Base-by-base conservation (phyloP, 176 grass and related monocot genomes). In the Eragrostis nindensis region DNA sequence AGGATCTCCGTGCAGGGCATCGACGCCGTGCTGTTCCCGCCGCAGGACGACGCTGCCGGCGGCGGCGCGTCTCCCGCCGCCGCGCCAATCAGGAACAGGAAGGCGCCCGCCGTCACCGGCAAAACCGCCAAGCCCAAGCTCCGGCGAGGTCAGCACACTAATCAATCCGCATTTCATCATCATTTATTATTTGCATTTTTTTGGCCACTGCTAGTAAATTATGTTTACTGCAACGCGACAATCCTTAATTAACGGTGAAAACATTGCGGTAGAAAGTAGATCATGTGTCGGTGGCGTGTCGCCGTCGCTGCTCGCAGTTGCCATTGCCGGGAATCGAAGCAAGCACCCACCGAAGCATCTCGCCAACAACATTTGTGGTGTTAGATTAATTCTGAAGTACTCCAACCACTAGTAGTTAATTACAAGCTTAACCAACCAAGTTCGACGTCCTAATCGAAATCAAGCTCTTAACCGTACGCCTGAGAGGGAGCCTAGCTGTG, bases 1-100 rank as follows among this genome's bases (percentile, higher is more conserved):
- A 86, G 95, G 85, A 94, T 97, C 88, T 94, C 95, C 0, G 95
- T 97, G 44, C 95, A 97, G 85, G 95, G 95, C 61, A 94, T 97
- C 8, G 95, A 97, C 74, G 90, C 92, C n/a, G 95, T 97, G 62
- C 92, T 97, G 18, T 82, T 97, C 12, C 80, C 87, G 11, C 73
- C 81, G 15, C 88, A 89, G 78, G 54, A n/a, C 78, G 90, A 88
- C 5, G n/a, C n/a, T n/a, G n/a, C n/a, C n/a, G 92, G 94, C 54
- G 80, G 47, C 2, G 61, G 87, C 11, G 18, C 70, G 3, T 36
- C 87, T 12, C 45, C 85, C 10, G 42, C 73, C 2, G 36, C 85
- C 19, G 83, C 83, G 1, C 76, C 87, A 0, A 26, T n/a, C n/a
- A n/a, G n/a, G n/a, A n/a, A 27, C 9, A 88, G 83, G 76, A 97